Base-by-base conservation (phyloP, 2,329 filamentous ascomycete species). In the Botrytis tulipae region DNA sequence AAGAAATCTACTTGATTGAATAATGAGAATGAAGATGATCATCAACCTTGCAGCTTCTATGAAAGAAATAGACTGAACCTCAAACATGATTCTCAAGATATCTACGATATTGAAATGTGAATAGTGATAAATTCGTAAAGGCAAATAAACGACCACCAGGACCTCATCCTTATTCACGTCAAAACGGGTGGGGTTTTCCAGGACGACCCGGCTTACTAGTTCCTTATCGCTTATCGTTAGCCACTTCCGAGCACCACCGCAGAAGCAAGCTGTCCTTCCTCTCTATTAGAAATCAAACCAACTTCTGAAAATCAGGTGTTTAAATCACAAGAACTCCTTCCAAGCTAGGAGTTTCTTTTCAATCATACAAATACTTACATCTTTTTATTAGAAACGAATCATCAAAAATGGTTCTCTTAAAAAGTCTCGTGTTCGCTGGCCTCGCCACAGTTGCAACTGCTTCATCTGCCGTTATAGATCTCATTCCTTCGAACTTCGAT, bases 401-500 rank as follows among this genome's bases (percentile, higher is more conserved):
- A 42, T 62, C 76, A 78, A 74, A 74, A 70, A 81, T 81, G 80
- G 77, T 81, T 74, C 83, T 88, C 73, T 78, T 91, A 78, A 90
- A 89, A 86, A 87, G 86, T 84, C 84, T 91, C 79, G 82, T 89
- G 82, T 83, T 90, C 82, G 84, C 86, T 77, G 85, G 86, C 75
- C 83, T 91, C 62, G 77, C 76, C 67, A 76, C 77, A 51, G 69
- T 77, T 59, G 84, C 87, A 71, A 84, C 85, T 76, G 84, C 84
- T 16, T 90, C 91, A 79, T 96, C 94, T 73, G 92, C 93, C 73
- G 96, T 99, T 76, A 87, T 97, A 79, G 95, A 98, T 83, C 91
- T 99, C 75, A 90, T 92, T 74, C 94, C 95, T 73, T 86, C 86
- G 80, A 99, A 98, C 87, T 99, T 99, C 83, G 95, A 98, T 86